A percentile compares a stretch with the other conserved stretches of the same genome.
Conservation (phyloP, 1,139 yeast species). For the Saccharomyces hybrid region DNA sequence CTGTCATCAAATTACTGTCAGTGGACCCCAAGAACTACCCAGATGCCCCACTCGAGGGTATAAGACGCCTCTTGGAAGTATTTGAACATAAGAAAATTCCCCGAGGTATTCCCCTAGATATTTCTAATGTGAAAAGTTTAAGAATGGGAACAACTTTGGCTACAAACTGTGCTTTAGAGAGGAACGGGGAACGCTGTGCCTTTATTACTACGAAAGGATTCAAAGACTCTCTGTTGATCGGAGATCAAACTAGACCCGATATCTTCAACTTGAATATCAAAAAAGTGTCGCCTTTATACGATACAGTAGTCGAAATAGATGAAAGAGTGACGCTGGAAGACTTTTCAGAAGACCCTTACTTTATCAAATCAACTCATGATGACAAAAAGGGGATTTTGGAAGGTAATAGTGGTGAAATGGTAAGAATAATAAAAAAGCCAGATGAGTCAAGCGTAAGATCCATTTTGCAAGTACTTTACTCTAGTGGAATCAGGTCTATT, state of each 20-base stretch:
- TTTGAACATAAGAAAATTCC: conserved; percentile 46
- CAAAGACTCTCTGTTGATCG: conserved; percentile 54
- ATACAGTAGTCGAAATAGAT: conserved; percentile 54
- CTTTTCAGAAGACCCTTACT: conserved; percentile 50
- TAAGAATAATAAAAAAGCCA: conserved; percentile 47
- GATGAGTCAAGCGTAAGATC: conserved; percentile 37
- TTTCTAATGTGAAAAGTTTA: conserved; percentile 46
- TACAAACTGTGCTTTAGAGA: conserved; percentile 57
- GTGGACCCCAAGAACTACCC: conserved; percentile 80
- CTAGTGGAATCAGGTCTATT: conserved; percentile 52
- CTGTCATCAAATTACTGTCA: conserved; percentile 63
- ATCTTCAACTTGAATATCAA: conserved; percentile 52
- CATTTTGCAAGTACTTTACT: conserved; percentile 39
- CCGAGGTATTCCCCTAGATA: conserved; percentile 40
- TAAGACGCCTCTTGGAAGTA: conserved; percentile 63
- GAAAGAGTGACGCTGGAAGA: conserved; percentile 69
- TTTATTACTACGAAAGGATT: conserved; percentile 47
- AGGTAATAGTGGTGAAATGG: conserved; percentile 60
- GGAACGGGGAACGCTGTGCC: conserved; percentile 49
- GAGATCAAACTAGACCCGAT: conserved; percentile 66
- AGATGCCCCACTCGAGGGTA: conserved; percentile 91
- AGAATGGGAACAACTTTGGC: conserved; percentile 82
- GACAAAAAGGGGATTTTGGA: conserved; percentile 33
- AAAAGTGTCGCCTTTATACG: conserved; percentile 54
- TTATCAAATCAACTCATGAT: conserved; percentile 25